phyloP scores from a whole-genome alignment of 2,329 filamentous ascomycete genomes.

The Fusarium tanahbumbuense region DNA sequence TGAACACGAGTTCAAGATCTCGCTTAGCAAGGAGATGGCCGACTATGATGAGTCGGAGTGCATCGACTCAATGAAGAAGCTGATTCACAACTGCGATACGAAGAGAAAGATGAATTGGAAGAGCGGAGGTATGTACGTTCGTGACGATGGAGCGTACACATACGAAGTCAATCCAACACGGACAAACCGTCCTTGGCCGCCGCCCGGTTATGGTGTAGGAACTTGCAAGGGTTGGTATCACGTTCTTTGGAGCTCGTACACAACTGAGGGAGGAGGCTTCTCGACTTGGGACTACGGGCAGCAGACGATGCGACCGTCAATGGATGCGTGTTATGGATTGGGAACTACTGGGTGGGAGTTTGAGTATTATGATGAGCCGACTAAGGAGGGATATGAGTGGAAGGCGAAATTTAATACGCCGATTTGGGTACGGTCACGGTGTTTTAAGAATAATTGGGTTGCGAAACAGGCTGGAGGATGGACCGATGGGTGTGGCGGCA shows the following conservation, averaged over 20 bases:
- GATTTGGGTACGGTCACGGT: not conserved
- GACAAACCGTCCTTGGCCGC: not conserved
- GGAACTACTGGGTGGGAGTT: constrained; percentile 8
- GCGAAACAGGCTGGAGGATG: not conserved
- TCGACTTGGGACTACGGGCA: constrained; percentile 8
- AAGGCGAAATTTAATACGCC: constrained; percentile 3
- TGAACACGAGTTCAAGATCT: constrained; percentile 10
- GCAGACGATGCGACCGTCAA: constrained; percentile 7
- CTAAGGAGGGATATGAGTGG: constrained; percentile 1
- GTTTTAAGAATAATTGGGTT: constrained; percentile 19
- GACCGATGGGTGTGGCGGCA: constrained; percentile 3
- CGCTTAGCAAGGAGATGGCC: fast-evolving
- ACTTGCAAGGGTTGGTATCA: constrained; percentile 1
- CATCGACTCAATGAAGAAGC: constrained; percentile 7
- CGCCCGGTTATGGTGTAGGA: not conserved
- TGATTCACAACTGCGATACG: constrained; percentile 4
- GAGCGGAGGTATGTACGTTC: not conserved
- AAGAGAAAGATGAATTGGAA: constrained; percentile 1
- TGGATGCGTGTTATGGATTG: constrained; percentile 2
- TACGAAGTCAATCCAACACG: constrained; percentile 2
- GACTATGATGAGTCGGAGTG: not conserved
- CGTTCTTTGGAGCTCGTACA: not conserved
- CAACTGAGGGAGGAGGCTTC: not conserved
- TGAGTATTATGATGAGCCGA: constrained; percentile 10
- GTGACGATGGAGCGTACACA: not conserved